A percentile compares a stretch with the other conserved stretches of the same genome.
These are phyloP conservation scores for Stenogyne calaminthoides DNA, from an alignment of 305 asterid genomes.

Conservation along the genomic window DNA sequence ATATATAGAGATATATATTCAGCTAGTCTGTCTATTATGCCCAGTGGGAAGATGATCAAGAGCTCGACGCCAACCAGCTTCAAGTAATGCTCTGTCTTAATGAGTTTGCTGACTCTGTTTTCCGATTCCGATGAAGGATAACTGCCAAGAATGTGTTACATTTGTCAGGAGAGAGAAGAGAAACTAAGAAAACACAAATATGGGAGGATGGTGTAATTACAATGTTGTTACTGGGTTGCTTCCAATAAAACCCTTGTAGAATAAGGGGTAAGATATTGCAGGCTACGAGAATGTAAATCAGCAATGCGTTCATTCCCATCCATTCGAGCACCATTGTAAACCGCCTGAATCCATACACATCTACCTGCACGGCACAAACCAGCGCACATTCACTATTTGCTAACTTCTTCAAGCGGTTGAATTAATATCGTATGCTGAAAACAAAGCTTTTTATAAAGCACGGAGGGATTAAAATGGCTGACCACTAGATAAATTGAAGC, in stretches of 20 bases:
- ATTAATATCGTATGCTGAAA: background rate
- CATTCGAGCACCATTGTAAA: slow-evolving; percentile 49
- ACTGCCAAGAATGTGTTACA: background rate
- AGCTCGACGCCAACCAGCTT: background rate
- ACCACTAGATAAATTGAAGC: slow-evolving; percentile 62
- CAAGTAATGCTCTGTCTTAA: background rate
- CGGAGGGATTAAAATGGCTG: background rate
- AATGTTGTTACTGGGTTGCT: slow-evolving; percentile 53
- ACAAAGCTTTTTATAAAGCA: background rate
- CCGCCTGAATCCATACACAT: slow-evolving; percentile 53
- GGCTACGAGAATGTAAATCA: slow-evolving; percentile 58
- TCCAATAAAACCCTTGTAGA: slow-evolving; percentile 73
- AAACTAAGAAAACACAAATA: background rate
- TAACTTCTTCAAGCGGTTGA: background rate
- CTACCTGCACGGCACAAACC: slow-evolving; percentile 48
- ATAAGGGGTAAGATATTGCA: slow-evolving; percentile 67
- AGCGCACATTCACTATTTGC: slow-evolving; percentile 10
- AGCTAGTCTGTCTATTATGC: background rate
- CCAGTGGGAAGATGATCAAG: background rate
- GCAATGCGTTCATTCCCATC: slow-evolving; percentile 67
- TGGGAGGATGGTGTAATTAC: slow-evolving; percentile 31
- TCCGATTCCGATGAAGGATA: slow-evolving; percentile 28
- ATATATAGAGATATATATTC: background rate
- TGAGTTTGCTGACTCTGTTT: background rate
- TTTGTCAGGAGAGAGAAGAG: background rate